These are phyloP conservation scores for Penicillium pancosmium DNA, from an alignment of 495 filamentous ascomycete species.

Conservation along the genomic window DNA sequence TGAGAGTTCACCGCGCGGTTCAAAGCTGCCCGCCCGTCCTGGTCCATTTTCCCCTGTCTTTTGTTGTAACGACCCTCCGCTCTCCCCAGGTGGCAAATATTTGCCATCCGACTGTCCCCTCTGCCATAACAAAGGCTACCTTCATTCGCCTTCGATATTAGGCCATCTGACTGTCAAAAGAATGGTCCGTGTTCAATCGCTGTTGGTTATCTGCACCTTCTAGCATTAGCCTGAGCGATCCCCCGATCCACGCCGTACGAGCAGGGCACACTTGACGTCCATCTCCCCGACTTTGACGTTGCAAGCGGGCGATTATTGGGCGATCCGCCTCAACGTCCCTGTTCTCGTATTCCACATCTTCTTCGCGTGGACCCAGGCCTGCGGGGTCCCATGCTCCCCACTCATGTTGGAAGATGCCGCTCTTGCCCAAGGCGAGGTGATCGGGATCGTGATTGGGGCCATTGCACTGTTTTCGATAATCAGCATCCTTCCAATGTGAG, in stretches of 20 bases:
- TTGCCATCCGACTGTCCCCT: background rate
- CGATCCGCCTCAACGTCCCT: conserved; percentile 1
- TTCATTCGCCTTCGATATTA: background rate
- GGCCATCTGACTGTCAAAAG: background rate
- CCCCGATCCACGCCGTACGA: conserved; percentile 10
- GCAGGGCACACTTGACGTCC: conserved; percentile 1
- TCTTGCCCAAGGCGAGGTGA: conserved; percentile 29
- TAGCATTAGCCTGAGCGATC: conserved; percentile 10
- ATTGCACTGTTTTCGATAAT: conserved; percentile 34
- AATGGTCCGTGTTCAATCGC: conserved; percentile 7
- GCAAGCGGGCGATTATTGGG: conserved; percentile 4
- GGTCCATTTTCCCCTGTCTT: conserved; percentile 8
- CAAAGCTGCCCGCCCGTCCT: conserved; percentile 27
- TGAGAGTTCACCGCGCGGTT: conserved; percentile 28
- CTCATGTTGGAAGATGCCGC: conserved; percentile 28
- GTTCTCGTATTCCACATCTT: conserved; percentile 20
- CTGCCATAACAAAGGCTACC: background rate
- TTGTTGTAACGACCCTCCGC: conserved; percentile 27
- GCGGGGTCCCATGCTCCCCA: conserved; percentile 15
- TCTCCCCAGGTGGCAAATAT: conserved; percentile 31
- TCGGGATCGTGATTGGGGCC: conserved; percentile 41
- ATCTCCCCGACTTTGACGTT: conserved; percentile 2
- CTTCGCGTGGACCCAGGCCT: conserved; percentile 11
- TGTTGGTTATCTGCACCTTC: conserved; percentile 15
- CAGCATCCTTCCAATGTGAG: conserved; percentile 41